phyloP scores from a whole-genome alignment of 192 early-diverging fungal species.

The Pilaira anomala region DNA sequence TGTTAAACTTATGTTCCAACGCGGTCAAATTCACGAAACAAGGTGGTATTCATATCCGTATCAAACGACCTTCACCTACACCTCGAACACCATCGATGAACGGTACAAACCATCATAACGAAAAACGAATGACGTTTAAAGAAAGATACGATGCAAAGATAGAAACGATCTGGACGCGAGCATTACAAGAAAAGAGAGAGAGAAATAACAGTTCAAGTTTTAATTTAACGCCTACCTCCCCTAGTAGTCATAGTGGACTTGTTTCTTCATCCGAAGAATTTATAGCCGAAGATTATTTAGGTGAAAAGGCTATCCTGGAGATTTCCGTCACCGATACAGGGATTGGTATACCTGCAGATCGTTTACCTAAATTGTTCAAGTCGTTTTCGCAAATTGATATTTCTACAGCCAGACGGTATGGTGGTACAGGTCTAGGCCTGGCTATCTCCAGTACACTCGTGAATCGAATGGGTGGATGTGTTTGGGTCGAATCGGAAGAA shows the following conservation, averaged over 20 bases:
- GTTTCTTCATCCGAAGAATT: conserved; percentile 5
- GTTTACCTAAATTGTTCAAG: conserved; percentile 57
- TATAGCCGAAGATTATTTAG: neutral
- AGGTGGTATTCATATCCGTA: conserved; percentile 30
- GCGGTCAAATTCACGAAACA: conserved; percentile 46
- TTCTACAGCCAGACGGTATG: conserved; percentile 55
- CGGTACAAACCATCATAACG: neutral
- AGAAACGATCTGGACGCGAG: conserved; percentile 31
- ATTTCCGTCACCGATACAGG: conserved; percentile 55
- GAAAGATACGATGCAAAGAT: conserved; percentile 36
- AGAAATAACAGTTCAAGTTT: neutral
- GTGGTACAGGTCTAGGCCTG: conserved; percentile 62
- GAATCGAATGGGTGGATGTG: conserved; percentile 61
- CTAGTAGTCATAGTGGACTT: neutral
- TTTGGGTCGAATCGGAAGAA: conserved; percentile 53
- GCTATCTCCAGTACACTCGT: conserved; percentile 60
- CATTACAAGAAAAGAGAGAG: conserved; percentile 14
- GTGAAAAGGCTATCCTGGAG: conserved; percentile 25
- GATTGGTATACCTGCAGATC: conserved; percentile 56
- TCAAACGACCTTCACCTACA: conserved; percentile 31
- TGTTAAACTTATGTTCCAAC: conserved; percentile 51
- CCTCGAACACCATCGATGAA: conserved; percentile 7
- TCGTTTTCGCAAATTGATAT: conserved; percentile 64
- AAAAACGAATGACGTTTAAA: conserved; percentile 23
- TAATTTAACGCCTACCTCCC: too few relatives aligned